phyloP scores from a whole-genome alignment of 441 rosid genomes.

The Gossypium davidsonii region DNA sequence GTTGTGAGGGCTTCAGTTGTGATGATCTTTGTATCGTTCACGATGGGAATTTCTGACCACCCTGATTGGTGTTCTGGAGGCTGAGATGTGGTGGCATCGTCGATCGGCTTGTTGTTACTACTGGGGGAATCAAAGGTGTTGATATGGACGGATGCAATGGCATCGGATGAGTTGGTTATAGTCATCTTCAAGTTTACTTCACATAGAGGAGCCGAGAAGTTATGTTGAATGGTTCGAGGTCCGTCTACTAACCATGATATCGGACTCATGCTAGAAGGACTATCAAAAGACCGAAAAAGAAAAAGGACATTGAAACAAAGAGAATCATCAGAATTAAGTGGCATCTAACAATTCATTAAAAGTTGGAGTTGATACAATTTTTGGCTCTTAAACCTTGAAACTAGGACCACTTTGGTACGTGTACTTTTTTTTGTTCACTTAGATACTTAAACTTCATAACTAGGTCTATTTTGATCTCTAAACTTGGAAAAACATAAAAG shows the following conservation, averaged over 20 bases:
- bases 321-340: slow-evolving; percentile 1
- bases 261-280: slow-evolving; percentile 46
- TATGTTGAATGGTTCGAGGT: slow-evolving; percentile 48
- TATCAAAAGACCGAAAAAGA: slow-evolving; percentile 17
- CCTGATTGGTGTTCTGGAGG: slow-evolving; percentile 54
- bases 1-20: slow-evolving; percentile 37
- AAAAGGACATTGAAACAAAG: neutral
- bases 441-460: too few species aligned
- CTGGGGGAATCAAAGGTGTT: slow-evolving; percentile 39
- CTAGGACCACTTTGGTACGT: too few species aligned
- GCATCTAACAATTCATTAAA: neutral
- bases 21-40: slow-evolving; percentile 48
- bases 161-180: slow-evolving; percentile 62
- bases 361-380: too few species aligned
- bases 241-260: slow-evolving; percentile 77
- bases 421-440: too few species aligned
- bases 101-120: slow-evolving; percentile 19
- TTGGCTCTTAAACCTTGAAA: too few species aligned
- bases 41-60: slow-evolving; percentile 57
- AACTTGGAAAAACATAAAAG: too few species aligned
- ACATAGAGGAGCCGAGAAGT: slow-evolving; percentile 56
- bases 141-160: slow-evolving; percentile 41
- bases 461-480: too few species aligned
- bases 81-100: slow-evolving; percentile 21
- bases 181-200: slow-evolving; percentile 67